Base-by-base conservation (phyloP, 2,329 filamentous ascomycete genomes). In the Fusarium sp. region DNA sequence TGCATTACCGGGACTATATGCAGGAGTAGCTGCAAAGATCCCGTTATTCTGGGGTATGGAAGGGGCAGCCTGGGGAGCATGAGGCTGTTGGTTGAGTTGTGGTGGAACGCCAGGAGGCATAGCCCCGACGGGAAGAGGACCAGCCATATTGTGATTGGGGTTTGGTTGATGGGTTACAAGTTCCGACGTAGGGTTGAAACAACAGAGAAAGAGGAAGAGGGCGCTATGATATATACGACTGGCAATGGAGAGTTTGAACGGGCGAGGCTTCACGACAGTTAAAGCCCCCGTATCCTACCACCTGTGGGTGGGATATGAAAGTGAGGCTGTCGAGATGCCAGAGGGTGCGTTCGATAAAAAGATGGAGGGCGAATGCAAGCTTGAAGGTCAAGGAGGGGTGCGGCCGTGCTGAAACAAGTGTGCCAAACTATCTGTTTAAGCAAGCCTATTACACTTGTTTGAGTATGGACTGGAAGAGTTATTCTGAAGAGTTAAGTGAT, bases 321-420 rank as follows among this genome's bases (percentile, higher is more conserved):
- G 68, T 71, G 65, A 71, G 68, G 69, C 69, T 64, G 68, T 37
- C 65, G 68, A 72, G 54, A 66, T 63, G 28, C 23, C 32, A 43
- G 30, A 65, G 37, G 68, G 56, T 71, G 68, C 45, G 68, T 65
- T 50, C 45, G 68, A 21, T 41, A 25, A 37, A 37, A 68, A 47
- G 68, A 62, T 64, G 68, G 68, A 55, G 68, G 68, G 63, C n/a
- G 64, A 53, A 55, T 56, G 59, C 48, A 32, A 55, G 56, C 34
- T 68, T 64, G 42, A 47, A 55, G 34, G 40, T 21, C 18, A 49
- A 37, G 28, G 54, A 54, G 47, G 34, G 67, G 57, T 42, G 59
- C 55, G 68, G 47, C 54, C 54, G 45, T 66, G 43, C 12, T 50
- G 32, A 18, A 34, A 27, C 42, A 56, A 46, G 27, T 60, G 42